Percentiles rank a stretch among this genome's conserved stretches.
phyloP scores from a whole-genome alignment of 768 basidiomycete genomes.

The Trametes maxima region DNA sequence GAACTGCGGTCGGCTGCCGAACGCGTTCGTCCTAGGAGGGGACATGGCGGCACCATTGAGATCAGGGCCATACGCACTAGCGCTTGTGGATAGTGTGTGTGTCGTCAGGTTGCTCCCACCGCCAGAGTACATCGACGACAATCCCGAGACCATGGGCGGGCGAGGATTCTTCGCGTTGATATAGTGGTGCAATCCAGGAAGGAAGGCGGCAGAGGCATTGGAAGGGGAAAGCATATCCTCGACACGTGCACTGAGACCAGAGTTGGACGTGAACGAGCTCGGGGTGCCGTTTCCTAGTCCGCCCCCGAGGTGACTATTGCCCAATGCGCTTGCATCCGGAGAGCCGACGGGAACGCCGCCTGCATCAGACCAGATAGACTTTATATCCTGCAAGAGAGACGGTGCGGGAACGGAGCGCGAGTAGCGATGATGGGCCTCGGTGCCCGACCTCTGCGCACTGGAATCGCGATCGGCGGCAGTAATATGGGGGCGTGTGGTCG shows the following conservation, averaged over 20 bases:
- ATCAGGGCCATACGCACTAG: slow-evolving; percentile 21
- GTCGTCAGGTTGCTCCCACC: slow-evolving; percentile 14
- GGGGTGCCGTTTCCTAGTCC: slow-evolving; percentile 48
- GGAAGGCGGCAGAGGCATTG: slow-evolving; percentile 82
- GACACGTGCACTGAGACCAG: slow-evolving; percentile 39
- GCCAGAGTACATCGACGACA: slow-evolving; percentile 27
- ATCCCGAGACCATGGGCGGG: slow-evolving; percentile 26
- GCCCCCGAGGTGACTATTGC: slow-evolving; percentile 25
- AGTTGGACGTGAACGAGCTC: slow-evolving; percentile 52
- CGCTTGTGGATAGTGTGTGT: slow-evolving; percentile 12
- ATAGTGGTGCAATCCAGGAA: slow-evolving; percentile 73
- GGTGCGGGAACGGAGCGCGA: slow-evolving; percentile 83
- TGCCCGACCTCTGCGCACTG: slow-evolving; percentile 28
- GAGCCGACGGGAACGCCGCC: slow-evolving; percentile 36
- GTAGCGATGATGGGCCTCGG: slow-evolving; percentile 62
- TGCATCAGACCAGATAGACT: slow-evolving; percentile 79
- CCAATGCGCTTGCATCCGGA: slow-evolving; percentile 31
- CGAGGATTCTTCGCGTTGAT: slow-evolving; percentile 49
- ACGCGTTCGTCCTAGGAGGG: slow-evolving; percentile 29
- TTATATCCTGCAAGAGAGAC: slow-evolving; percentile 72
- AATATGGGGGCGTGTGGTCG: slow-evolving; percentile 42
- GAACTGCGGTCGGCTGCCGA: slow-evolving; percentile 27
- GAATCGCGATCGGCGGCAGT: slow-evolving; percentile 23
- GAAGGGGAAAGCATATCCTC: slow-evolving; percentile 62
- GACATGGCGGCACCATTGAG: slow-evolving; percentile 29